These are phyloP conservation scores for Lipomyces oligophaga DNA, from an alignment of 805 yeast species.

Conservation along the genomic window DNA sequence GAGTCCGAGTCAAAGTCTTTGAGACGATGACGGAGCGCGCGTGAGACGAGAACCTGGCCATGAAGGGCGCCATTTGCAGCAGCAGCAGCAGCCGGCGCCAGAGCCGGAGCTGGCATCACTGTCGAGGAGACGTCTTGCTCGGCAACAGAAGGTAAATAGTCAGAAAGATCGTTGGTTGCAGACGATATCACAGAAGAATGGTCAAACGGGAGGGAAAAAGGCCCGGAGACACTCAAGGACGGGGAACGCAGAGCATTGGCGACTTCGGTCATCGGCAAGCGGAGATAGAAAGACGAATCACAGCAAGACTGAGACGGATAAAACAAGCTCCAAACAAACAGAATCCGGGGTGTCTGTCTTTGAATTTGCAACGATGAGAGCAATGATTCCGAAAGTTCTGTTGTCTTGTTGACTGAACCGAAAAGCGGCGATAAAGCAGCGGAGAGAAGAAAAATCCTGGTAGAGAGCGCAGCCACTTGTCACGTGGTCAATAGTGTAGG, in stretches of 20 bases:
- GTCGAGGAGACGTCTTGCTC: constrained; percentile 2
- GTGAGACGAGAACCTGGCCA: constrained; percentile 26
- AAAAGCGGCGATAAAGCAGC: too few species aligned
- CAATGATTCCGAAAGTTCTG: too few species aligned
- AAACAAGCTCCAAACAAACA: too few species aligned
- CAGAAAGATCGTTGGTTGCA: constrained; percentile 9
- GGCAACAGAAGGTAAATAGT: not conserved
- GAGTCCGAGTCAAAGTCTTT: constrained; percentile 48
- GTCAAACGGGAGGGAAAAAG: too few species aligned
- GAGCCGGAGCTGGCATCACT: constrained; percentile 2
- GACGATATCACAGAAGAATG: not conserved
- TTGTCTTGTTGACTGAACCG: too few species aligned
- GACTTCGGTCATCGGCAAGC: constrained; percentile 29
- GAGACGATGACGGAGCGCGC: constrained; percentile 24
- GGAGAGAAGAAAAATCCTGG: too few species aligned
- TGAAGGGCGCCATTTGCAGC: constrained; percentile 10
- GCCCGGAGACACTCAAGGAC: constrained; percentile 22
- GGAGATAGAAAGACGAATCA: constrained; percentile 2
- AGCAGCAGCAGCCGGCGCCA: constrained; percentile 1
- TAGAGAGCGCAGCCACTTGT: too few species aligned
- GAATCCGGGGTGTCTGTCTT: too few species aligned
- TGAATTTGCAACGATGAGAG: too few species aligned
- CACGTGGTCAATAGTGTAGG: too few species aligned
- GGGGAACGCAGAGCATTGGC: constrained; percentile 30
- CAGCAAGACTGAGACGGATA: not conserved